Evolutionary conservation across 345 rosid genomes (phyloP).

Genomic region (Rhodomyrtus tomentosa): DNA sequence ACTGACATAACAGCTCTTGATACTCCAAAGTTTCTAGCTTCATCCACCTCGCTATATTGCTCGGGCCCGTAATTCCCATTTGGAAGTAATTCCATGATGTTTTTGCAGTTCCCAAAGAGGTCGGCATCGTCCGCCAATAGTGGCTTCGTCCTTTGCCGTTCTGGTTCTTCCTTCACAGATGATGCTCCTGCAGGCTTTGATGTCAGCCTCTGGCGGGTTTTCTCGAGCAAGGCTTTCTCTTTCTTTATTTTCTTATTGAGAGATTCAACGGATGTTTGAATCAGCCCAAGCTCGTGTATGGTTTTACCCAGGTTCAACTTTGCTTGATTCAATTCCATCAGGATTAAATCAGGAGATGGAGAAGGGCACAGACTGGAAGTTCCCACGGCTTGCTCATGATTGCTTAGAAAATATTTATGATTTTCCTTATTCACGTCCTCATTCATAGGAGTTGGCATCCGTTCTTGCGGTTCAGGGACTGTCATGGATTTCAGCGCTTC

Average conservation of each 20-base stretch:
- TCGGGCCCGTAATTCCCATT: not conserved
- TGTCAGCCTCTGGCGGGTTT: constrained; percentile 49
- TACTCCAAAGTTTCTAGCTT: constrained; percentile 13
- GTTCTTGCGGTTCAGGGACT: constrained; percentile 24
- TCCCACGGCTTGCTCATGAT: constrained; percentile 15
- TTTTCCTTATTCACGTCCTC: constrained; percentile 57
- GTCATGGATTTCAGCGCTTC: constrained; percentile 65
- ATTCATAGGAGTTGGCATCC: constrained; percentile 22
- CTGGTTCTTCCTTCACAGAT: constrained; percentile 27
- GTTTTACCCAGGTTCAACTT: constrained; percentile 81
- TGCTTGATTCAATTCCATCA: constrained; percentile 82
- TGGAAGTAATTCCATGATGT: not conserved
- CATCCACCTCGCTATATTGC: constrained; percentile 11
- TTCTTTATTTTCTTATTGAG: constrained; percentile 70
- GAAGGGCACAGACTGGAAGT: constrained; percentile 31
- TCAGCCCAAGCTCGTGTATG: constrained; percentile 66
- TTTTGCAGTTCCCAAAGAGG: not conserved
- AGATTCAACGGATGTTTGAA: constrained; percentile 69
- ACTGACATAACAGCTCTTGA: constrained; percentile 13
- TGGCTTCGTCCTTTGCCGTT: not conserved
- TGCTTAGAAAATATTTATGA: constrained; percentile 5
- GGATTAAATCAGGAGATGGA: constrained; percentile 62
- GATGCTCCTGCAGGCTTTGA: constrained; percentile 46
- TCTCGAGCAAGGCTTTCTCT: constrained; percentile 60
- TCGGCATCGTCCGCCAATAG: not conserved